Evolutionary conservation across 140 eudicot species (phyloP).

Genomic region (Bidens hawaiensis): DNA sequence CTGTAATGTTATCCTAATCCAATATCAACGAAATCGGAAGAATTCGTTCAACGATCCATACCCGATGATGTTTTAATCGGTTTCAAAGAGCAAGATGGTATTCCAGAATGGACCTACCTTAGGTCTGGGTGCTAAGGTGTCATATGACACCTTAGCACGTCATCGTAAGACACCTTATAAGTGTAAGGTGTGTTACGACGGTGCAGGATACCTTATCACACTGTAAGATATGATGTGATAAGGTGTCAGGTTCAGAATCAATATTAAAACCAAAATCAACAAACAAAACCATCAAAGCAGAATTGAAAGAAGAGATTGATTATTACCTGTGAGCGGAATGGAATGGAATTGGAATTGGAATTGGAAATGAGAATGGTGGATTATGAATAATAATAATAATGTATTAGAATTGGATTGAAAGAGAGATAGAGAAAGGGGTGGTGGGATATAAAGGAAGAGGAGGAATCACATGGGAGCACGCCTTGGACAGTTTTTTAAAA

Average conservation of each 20-base stretch:
- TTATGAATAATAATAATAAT: slow-evolving; percentile 14
- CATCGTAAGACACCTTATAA: too few relatives aligned
- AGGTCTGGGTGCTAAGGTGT: too few relatives aligned
- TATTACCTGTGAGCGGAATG: slow-evolving; percentile 17
- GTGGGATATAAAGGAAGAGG: slow-evolving; percentile 39
- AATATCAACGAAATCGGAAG: slow-evolving; percentile 1
- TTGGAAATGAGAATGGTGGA: slow-evolving; percentile 11
- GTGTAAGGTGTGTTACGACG: too few relatives aligned
- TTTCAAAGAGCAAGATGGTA: too few relatives aligned
- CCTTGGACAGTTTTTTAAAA: slow-evolving; percentile 34
- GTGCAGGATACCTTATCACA: too few relatives aligned
- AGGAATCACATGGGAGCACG: slow-evolving; percentile 57
- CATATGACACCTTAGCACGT: too few relatives aligned
- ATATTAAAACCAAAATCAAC: not conserved
- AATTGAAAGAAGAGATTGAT: not conserved
- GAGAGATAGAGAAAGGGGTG: slow-evolving; percentile 29
- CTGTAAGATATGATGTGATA: too few relatives aligned
- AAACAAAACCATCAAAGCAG: not conserved
- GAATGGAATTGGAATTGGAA: not conserved
- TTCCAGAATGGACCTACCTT: too few relatives aligned
- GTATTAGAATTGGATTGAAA: slow-evolving; percentile 14
- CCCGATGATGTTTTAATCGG: too few relatives aligned
- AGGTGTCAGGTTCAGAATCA: not conserved
- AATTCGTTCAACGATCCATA: not conserved
- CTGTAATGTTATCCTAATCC: not conserved